These are phyloP conservation scores for Smithsoniella earleae DNA, from an alignment of 163 green algal species.

Conservation along the genomic window DNA sequence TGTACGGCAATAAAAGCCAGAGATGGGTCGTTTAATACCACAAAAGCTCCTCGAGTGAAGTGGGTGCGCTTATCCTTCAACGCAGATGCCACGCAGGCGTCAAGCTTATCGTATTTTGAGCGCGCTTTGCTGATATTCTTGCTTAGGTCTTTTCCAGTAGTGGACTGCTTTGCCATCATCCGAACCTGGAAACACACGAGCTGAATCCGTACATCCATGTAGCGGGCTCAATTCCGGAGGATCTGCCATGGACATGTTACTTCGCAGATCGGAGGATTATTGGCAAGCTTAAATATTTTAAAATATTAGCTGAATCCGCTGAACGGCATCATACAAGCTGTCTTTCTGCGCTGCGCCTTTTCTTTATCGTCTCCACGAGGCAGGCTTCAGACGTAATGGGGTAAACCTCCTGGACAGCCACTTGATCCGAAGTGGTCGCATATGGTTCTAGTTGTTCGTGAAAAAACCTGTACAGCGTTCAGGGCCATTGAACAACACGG, in stretches of 20 bases:
- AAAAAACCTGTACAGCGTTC: no score
- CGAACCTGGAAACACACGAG: not conserved
- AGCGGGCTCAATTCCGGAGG: no score
- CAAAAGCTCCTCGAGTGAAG: conserved; percentile 2
- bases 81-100: not conserved
- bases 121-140: conserved; percentile 5
- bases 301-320: no score
- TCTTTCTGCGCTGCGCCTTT: not conserved
- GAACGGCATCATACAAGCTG: no score
- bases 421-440: no score
- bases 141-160: conserved; percentile 8
- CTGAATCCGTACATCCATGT: no score
- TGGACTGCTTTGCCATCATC: conserved; percentile 19
- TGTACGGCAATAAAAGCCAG: not conserved
- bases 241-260: no score
- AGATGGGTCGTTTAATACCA: conserved; percentile 11
- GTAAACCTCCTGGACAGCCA: conserved; percentile 17
- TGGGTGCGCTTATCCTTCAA: not conserved
- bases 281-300: no score
- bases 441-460: no score
- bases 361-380: conserved; percentile 14
- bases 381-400: not conserved
- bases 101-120: not conserved
- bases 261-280: no score
- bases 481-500: no score